Evolutionary conservation across 495 filamentous ascomycete genomes (phyloP).

Genomic region (Bryoglossum gracile): DNA sequence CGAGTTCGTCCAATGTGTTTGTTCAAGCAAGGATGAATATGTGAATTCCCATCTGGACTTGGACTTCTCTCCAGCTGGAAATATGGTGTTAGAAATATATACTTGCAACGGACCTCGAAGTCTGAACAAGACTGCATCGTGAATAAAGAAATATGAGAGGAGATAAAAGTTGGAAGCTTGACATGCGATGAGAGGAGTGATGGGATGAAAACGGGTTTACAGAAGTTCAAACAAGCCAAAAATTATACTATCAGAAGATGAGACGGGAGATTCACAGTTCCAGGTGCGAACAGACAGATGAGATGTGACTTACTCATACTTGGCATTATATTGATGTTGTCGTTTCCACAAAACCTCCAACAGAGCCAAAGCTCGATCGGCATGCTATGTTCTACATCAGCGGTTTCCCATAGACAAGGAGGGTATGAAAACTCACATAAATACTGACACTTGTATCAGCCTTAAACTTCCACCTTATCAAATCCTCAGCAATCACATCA

Average conservation of each 20-base stretch:
- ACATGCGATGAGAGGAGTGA: no score
- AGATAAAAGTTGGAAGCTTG: no score
- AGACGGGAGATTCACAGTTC: no score
- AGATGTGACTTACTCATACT: no score
- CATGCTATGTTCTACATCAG: conserved; percentile 15
- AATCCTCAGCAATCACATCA: conserved; percentile 17
- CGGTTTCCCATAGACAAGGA: background rate
- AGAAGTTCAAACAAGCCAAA: no score
- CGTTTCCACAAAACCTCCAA: conserved; percentile 24
- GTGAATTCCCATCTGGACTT: conserved; percentile 23
- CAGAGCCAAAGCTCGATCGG: conserved; percentile 17
- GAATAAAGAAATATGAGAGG: no score
- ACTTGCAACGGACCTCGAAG: no score
- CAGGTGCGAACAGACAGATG: no score
- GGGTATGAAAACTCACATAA: conserved; percentile 15
- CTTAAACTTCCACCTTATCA: conserved; percentile 20
- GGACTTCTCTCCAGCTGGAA: conserved; percentile 23
- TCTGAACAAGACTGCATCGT: no score
- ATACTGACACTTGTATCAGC: conserved; percentile 15
- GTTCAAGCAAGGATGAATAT: conserved; percentile 15
- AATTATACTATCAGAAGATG: no score
- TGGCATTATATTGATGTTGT: conserved; percentile 20
- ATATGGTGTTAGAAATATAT: no score
- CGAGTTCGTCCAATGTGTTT: background rate
- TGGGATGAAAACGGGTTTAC: no score